phyloP scores from a whole-genome alignment of 1,284 basidiomycete genomes.

The Fomitopsis schrenkii region DNA sequence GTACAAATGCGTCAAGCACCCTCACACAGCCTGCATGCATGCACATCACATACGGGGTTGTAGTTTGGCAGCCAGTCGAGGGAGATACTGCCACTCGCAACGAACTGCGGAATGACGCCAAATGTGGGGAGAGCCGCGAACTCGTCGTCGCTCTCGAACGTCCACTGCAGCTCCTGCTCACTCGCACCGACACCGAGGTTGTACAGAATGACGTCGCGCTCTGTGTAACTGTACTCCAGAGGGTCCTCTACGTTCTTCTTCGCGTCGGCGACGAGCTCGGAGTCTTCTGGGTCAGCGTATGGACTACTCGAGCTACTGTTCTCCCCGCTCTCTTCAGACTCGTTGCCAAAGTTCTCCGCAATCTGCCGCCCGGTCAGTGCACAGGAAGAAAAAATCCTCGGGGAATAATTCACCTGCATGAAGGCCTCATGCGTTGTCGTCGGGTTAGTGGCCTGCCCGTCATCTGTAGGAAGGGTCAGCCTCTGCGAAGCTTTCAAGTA shows the following conservation, averaged over 20 bases:
- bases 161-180: constrained; percentile 89
- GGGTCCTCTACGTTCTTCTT: constrained; percentile 63
- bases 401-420: constrained; percentile 45
- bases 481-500: not conserved
- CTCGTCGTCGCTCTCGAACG: constrained; percentile 85
- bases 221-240: constrained; percentile 72
- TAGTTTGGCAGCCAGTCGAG: constrained; percentile 93
- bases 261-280: constrained; percentile 78
- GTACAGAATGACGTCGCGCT: constrained; percentile 93
- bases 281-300: constrained; percentile 82
- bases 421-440: constrained; percentile 68
- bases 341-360: constrained; percentile 80
- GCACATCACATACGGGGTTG: constrained; percentile 64
- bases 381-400: not conserved
- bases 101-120: constrained; percentile 94
- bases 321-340: constrained; percentile 28
- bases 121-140: constrained; percentile 92
- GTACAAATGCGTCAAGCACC: not conserved
- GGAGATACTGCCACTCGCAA: constrained; percentile 55
- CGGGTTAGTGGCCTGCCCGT: constrained; percentile 79
- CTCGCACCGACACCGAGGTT: constrained; percentile 96
- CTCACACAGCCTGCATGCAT: not conserved
- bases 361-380: constrained; percentile 37
- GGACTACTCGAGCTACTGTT: constrained; percentile 34
- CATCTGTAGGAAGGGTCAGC: constrained; percentile 39